These are phyloP conservation scores for Aspergillus viridinutans DNA, from an alignment of 2,329 filamentous ascomycete species.

Conservation along the genomic window DNA sequence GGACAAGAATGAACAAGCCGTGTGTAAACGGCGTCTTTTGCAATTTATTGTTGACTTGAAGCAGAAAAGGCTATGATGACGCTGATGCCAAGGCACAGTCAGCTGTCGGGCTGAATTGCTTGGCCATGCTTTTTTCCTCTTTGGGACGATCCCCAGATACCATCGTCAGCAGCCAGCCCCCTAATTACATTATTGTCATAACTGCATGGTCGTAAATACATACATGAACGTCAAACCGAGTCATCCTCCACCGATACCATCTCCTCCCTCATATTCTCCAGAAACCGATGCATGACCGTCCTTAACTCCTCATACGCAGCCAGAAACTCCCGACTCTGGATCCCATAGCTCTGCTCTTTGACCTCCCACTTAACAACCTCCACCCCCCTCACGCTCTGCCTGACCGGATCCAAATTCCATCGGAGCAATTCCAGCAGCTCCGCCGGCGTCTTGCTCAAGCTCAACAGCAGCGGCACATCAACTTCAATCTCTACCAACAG, in stretches of 20 bases:
- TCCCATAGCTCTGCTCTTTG: slow-evolving; percentile 10
- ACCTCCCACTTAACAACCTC: slow-evolving; percentile 1
- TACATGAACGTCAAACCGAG: background rate
- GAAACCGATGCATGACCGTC: slow-evolving; percentile 4
- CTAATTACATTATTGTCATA: background rate
- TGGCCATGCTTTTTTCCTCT: background rate
- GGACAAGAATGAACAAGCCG: background rate
- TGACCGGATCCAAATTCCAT: slow-evolving; percentile 5
- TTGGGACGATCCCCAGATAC: background rate
- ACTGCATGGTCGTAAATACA: background rate
- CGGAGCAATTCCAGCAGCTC: slow-evolving; percentile 5
- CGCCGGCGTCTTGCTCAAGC: slow-evolving; percentile 8
- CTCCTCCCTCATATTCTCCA: slow-evolving; percentile 8
- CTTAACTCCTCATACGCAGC: slow-evolving; percentile 1
- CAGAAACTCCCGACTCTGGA: slow-evolving; percentile 7
- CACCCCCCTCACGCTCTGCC: slow-evolving; percentile 1
- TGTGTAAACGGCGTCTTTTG: background rate
- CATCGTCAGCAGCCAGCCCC: background rate
- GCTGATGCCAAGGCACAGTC: background rate
- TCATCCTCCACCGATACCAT: background rate
- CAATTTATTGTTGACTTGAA: background rate
- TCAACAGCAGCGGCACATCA: slow-evolving; percentile 8
- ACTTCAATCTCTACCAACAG: slow-evolving; percentile 3
- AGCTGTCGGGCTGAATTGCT: background rate
- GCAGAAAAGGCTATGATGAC: background rate